Conservation (phyloP, 1,139 yeast species). For the Candida frijolesensis region DNA sequence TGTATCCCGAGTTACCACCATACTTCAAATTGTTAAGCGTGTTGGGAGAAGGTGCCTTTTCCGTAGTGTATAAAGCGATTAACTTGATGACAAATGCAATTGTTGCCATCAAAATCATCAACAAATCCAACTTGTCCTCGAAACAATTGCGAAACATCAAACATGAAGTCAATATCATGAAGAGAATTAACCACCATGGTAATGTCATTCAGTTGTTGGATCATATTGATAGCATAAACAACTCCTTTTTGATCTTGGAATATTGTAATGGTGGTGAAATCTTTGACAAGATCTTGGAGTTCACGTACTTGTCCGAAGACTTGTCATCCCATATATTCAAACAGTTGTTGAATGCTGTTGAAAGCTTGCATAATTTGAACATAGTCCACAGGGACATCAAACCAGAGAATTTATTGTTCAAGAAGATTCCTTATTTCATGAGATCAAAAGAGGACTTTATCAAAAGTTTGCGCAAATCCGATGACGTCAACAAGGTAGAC, state of each 20-base stretch:
- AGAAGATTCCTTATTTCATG: conserved; percentile 46
- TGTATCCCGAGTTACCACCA: conserved; percentile 28
- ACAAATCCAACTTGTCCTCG: conserved; percentile 56
- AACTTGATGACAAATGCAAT: conserved; percentile 29
- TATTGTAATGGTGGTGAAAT: conserved; percentile 92
- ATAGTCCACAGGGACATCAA: conserved; percentile 94
- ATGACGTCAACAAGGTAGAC: conserved; percentile 75
- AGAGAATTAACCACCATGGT: conserved; percentile 62
- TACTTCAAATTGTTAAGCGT: conserved; percentile 26
- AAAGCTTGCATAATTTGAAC: conserved; percentile 81
- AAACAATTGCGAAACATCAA: conserved; percentile 61
- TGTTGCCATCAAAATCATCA: conserved; percentile 86
- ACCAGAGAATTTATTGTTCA: conserved; percentile 87
- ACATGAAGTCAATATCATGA: conserved; percentile 87
- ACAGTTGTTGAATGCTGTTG: conserved; percentile 82
- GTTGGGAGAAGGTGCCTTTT: conserved; percentile 88
- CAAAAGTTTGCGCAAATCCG: conserved; percentile 60
- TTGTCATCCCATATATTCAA: conserved; percentile 80
- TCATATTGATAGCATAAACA: conserved; percentile 54
- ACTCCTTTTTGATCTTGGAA: conserved; percentile 82
- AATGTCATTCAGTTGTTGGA: conserved; percentile 74
- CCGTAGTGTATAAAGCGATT: conserved; percentile 77
- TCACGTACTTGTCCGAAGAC: conserved; percentile 87
- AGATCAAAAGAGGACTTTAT: conserved; percentile 43
- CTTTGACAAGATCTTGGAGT: conserved; percentile 88